Conservation (phyloP, 164 flowering plant genomes). For the Liquidambar formosana region DNA sequence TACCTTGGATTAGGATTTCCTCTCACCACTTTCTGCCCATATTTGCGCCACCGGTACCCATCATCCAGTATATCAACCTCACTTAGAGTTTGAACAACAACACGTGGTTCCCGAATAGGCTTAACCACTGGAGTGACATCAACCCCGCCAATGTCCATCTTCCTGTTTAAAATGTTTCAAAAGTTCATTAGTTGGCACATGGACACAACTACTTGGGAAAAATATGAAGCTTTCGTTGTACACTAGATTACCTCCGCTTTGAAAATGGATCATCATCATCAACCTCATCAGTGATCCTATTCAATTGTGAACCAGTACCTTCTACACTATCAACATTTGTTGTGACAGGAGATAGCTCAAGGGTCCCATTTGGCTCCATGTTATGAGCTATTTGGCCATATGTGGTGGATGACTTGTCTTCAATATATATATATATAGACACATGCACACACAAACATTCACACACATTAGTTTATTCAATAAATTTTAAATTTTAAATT, state of each 20-base stretch:
- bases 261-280: constrained; percentile 60
- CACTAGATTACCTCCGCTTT: constrained; percentile 50
- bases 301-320: constrained; percentile 25
- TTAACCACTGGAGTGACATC: constrained; percentile 67
- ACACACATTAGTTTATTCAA: not conserved
- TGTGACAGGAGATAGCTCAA: constrained; percentile 42
- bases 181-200: constrained; percentile 10
- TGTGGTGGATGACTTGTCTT: constrained; percentile 34
- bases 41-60: constrained; percentile 91
- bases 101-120: constrained; percentile 84
- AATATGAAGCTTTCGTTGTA: not conserved
- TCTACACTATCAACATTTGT: constrained; percentile 47
- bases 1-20: constrained; percentile 95
- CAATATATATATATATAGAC: too few species aligned
- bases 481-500: not conserved
- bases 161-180: constrained; percentile 45
- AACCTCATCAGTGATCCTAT: constrained; percentile 34
- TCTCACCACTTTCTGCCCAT: constrained; percentile 92
- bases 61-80: constrained; percentile 92
- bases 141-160: constrained; percentile 44
- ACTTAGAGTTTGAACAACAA: constrained; percentile 84
- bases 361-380: constrained; percentile 39
- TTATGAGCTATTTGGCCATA: constrained; percentile 35
- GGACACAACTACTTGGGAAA: constrained; percentile 1
- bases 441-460: too few species aligned